A percentile compares a stretch with the other conserved stretches of the same genome.
These are phyloP conservation scores for Sporisorium reilianum DNA, from an alignment of 1,284 basidiomycete genomes.

Conservation along the genomic window DNA sequence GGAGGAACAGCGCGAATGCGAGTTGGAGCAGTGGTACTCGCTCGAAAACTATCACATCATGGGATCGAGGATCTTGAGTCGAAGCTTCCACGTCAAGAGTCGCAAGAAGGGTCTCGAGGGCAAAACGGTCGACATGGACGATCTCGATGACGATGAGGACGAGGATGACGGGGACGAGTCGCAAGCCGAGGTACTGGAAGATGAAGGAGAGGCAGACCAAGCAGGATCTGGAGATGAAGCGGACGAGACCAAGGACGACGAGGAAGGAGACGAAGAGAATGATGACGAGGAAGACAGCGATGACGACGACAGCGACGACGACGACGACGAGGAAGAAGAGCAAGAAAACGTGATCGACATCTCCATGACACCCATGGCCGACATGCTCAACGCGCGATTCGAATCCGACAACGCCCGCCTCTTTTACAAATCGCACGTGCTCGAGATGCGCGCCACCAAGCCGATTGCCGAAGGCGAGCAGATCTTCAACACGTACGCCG, in stretches of 20 bases:
- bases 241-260: constrained; percentile 21
- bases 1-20: constrained; percentile 16
- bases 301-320: constrained; percentile 47
- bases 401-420: constrained; percentile 74
- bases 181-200: constrained; percentile 51
- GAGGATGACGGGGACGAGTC: constrained; percentile 46
- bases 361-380: constrained; percentile 96
- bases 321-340: constrained; percentile 45
- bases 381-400: constrained; percentile 75
- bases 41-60: constrained; percentile 86
- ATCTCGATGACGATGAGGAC: constrained; percentile 55
- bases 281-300: constrained; percentile 20
- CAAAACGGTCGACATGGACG: constrained; percentile 51
- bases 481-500: constrained; percentile 93
- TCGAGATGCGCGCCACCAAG: constrained; percentile 86
- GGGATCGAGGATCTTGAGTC: constrained; percentile 91
- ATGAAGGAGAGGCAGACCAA: constrained; percentile 41
- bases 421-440: constrained; percentile 79
- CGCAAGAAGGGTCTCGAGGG: constrained; percentile 41
- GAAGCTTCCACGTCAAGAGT: constrained; percentile 81
- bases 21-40: constrained; percentile 74
- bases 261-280: constrained; percentile 13
- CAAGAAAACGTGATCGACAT: constrained; percentile 75
- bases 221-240: constrained; percentile 19
- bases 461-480: constrained; percentile 84